Percentiles rank a stretch among this genome's conserved stretches.
These are phyloP conservation scores for Phaeosphaeria sp. DNA, from an alignment of 2,329 filamentous ascomycete genomes.

Conservation along the genomic window DNA sequence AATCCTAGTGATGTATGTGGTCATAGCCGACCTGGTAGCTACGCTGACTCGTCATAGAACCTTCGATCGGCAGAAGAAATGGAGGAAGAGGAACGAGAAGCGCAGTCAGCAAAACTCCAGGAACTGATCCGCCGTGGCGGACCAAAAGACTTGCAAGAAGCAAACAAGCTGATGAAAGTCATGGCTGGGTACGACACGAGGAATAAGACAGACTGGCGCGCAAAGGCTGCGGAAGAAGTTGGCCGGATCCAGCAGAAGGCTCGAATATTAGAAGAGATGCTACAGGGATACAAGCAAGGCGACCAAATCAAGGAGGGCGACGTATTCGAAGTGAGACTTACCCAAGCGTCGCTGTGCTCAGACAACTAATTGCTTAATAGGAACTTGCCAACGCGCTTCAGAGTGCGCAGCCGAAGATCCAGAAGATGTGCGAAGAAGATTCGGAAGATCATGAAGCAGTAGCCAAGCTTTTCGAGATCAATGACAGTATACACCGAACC, in stretches of 20 bases:
- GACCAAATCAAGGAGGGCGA: conserved; percentile 77
- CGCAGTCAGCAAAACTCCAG: conserved; percentile 97
- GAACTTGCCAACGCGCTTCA: conserved; percentile 88
- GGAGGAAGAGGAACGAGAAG: conserved; percentile 94
- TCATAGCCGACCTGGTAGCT: neutral
- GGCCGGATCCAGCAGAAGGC: conserved; percentile 96
- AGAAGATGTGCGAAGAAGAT: conserved; percentile 99
- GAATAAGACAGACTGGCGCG: conserved; percentile 95
- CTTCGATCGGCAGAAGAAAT: conserved; percentile 97
- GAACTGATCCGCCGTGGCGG: conserved; percentile 92
- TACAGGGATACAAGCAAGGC: conserved; percentile 81
- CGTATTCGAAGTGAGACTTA: conserved; percentile 65
- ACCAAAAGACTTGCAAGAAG: conserved; percentile 93
- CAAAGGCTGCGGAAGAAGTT: conserved; percentile 96
- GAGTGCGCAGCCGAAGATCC: conserved; percentile 96
- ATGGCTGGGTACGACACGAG: conserved; percentile 98
- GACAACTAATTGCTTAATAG: conserved; percentile 49
- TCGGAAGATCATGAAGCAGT: conserved; percentile 97
- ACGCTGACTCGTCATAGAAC: conserved; percentile 64
- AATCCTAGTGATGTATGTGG: conserved; percentile 91
- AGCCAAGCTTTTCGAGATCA: conserved; percentile 93
- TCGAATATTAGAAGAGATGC: conserved; percentile 86
- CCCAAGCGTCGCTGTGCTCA: conserved; percentile 31
- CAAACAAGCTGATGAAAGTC: conserved; percentile 97
- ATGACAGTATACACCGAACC: conserved; percentile 97